Percentiles rank a stretch among this genome's conserved stretches.
phyloP scores from a whole-genome alignment of 495 filamentous ascomycete genomes.

The Xylaria sp. region DNA sequence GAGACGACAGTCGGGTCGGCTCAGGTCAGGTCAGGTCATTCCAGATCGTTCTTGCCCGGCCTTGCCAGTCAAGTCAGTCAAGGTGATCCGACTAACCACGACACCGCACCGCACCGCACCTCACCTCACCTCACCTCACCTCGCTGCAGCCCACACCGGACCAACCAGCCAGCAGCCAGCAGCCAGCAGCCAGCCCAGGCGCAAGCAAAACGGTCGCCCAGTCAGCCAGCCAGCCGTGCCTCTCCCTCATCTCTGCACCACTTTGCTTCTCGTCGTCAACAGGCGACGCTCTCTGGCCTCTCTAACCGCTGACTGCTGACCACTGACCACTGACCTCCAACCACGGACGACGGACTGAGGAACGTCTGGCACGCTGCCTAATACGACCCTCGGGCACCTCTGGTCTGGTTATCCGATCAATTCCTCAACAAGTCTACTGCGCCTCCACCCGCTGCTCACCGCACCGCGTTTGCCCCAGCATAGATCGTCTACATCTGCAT shows the following conservation, averaged over 20 bases:
- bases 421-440: background rate
- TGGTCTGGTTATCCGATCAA: background rate
- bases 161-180: no score
- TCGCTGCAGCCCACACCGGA: background rate
- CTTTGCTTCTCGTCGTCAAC: background rate
- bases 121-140: background rate
- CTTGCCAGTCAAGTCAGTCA: background rate
- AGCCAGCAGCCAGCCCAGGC: background rate
- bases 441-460: background rate
- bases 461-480: background rate
- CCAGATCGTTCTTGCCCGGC: background rate
- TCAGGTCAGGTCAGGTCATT: background rate
- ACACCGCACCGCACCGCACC: background rate
- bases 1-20: background rate
- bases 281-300: background rate
- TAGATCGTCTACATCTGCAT: background rate
- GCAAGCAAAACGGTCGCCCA: constrained; percentile 5
- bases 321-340: background rate
- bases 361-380: background rate
- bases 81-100: constrained; percentile 12
- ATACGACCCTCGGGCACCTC: background rate
- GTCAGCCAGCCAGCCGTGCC: background rate
- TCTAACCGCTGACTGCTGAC: no score
- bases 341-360: background rate
- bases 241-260: background rate